Evolutionary conservation across 805 yeast species (phyloP).

Genomic region (Grigorovia yakushimaensis): DNA sequence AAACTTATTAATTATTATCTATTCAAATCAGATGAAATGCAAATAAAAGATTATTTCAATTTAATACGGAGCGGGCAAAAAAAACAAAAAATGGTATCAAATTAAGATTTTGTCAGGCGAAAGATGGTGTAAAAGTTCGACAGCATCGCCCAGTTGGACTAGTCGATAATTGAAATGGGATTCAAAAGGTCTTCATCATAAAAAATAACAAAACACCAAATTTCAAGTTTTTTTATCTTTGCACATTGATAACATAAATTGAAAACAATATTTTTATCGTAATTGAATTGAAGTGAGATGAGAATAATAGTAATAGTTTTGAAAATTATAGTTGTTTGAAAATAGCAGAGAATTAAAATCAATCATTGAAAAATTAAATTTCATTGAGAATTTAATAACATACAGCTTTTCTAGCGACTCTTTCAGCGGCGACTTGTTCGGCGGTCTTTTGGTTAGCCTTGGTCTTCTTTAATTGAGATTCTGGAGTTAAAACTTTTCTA

Average conservation of each 20-base stretch:
- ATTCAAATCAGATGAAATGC: no score
- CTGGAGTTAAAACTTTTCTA: conserved; percentile 52
- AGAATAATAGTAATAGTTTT: background rate
- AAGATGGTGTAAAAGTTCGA: conserved; percentile 66
- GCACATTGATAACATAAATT: no score
- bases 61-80: no score
- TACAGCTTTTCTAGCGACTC: conserved; percentile 71
- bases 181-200: conserved; percentile 44
- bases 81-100: background rate
- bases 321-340: no score
- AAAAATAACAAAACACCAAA: conserved; percentile 1
- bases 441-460: conserved; percentile 70
- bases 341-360: no score
- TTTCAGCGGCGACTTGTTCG: conserved; percentile 72
- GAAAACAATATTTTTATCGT: no score
- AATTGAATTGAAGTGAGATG: background rate
- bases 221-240: background rate
- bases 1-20: no score
- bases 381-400: no score
- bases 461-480: conserved; percentile 75
- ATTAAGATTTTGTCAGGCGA: conserved; percentile 42
- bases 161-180: conserved; percentile 42
- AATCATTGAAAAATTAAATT: no score
- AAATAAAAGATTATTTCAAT: no score
- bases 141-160: conserved; percentile 51